Base-by-base conservation (phyloP, 345 rosid species). In the Pugionium dolabratum region DNA sequence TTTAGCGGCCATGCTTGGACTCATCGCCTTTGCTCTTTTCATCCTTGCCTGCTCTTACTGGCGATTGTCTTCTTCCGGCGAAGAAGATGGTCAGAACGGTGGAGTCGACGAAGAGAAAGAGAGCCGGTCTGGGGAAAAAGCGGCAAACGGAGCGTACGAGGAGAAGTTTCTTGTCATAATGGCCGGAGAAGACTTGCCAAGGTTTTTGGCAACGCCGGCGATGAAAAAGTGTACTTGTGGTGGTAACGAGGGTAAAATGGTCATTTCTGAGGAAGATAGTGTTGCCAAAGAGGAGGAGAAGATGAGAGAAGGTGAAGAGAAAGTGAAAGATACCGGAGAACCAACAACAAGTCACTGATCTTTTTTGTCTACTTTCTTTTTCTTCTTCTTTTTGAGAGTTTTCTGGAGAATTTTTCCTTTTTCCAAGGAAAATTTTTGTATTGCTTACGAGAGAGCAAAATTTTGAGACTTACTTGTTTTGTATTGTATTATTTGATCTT, bases 1-100 rank as follows among this genome's bases (percentile, higher is more conserved):
- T 5, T 66, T 88, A 28, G 91, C 89, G 0, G 95, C 95, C 66
- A 88, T 86, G 91, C 72, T 88, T 29, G 89, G 89, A 41, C 69
- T 88, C 63, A 88, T 86, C 27, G 86, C 95, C 7, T 84, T 86
- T 58, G 86, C 95, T 26, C 86, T 88, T 34, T 57, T 88, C 52
- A 84, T 88, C 68, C 82, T 88, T n/a, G 89, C 87, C 1, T 88
- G 95, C 56, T 88, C 91, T 7, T 84, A 84, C 73, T 85, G 89
- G 91, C 78, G 75, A 5, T 64, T 82, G 0, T 75, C 81, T 7
- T 26, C 61, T 10, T 45, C 69, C 54, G 35, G 66, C 7, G 64
- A 76, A 4, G 84, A 72, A 50, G 55, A 59, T 52, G 74, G 59
- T 30, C 62, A 4, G 3, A 66, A 73, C 71, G 59, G 79, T 1